phyloP scores from a whole-genome alignment of 1,284 basidiomycete species.

The Takashimella koratensis region DNA sequence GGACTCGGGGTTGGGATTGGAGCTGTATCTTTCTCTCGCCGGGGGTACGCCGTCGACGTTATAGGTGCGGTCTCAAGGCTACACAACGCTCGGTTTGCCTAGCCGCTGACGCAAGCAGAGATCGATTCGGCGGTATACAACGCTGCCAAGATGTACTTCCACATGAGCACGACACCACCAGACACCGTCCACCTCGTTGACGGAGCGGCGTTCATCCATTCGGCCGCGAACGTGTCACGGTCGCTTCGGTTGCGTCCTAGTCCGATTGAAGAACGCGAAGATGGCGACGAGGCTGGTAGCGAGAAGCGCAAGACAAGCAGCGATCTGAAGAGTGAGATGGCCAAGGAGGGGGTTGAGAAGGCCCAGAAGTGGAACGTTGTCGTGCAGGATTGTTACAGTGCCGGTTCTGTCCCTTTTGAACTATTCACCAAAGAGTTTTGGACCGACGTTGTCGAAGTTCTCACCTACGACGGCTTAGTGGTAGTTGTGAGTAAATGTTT shows the following conservation, averaged over 20 bases:
- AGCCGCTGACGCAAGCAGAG: constrained; percentile 57
- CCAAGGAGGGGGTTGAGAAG: no score
- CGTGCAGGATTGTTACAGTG: constrained; percentile 88
- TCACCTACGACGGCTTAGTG: constrained; percentile 69
- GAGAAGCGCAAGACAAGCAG: not conserved
- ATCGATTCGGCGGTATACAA: constrained; percentile 82
- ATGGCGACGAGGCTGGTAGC: not conserved
- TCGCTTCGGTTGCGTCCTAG: not conserved
- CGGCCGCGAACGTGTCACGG: constrained; percentile 33
- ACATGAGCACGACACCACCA: constrained; percentile 59
- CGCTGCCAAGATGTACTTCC: constrained; percentile 74
- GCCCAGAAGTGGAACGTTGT: constrained; percentile 63
- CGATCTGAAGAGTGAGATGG: no score
- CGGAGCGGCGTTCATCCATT: constrained; percentile 62
- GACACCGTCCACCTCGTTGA: constrained; percentile 66
- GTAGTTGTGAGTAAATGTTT: constrained; percentile 65
- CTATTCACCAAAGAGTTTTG: constrained; percentile 81
- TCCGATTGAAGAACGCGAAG: not conserved
- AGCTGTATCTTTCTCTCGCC: constrained; percentile 65
- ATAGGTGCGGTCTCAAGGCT: constrained; percentile 21
- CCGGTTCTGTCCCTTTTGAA: constrained; percentile 75
- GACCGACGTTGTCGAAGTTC: constrained; percentile 60
- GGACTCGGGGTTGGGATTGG: constrained; percentile 81
- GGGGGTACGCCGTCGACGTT: constrained; percentile 55
- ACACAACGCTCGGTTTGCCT: not conserved